Evolutionary conservation across 257 asterid species (phyloP).

Genomic region (Linderniella brevidens): DNA sequence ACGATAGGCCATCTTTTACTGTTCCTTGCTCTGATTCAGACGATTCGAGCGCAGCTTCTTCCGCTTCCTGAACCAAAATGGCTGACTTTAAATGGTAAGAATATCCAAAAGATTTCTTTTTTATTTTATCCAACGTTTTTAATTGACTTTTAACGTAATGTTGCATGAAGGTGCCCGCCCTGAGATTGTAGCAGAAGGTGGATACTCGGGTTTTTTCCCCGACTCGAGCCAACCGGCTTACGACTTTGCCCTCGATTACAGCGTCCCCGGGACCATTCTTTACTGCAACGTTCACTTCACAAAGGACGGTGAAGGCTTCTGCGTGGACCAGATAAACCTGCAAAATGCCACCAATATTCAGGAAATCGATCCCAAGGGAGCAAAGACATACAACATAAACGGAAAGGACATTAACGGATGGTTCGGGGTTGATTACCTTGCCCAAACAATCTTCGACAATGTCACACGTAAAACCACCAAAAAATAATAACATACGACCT

Average conservation of each 20-base stretch:
- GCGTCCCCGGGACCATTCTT: constrained; percentile 38
- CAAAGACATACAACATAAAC: constrained; percentile 33
- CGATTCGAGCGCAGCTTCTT: constrained; percentile 20
- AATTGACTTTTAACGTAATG: neutral
- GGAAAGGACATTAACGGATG: constrained; percentile 49
- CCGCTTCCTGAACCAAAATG: constrained; percentile 35
- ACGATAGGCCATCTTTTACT: constrained; percentile 40
- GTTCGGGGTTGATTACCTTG: constrained; percentile 51
- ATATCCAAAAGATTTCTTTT: neutral
- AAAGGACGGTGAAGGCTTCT: constrained; percentile 47
- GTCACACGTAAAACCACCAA: constrained; percentile 38
- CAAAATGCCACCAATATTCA: constrained; percentile 41
- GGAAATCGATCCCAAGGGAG: constrained; percentile 25
- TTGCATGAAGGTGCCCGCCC: constrained; percentile 31
- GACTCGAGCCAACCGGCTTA: constrained; percentile 34
- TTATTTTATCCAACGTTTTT: neutral
- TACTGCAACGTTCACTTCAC: constrained; percentile 71
- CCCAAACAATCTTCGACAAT: constrained; percentile 19
- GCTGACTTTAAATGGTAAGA: constrained; percentile 60
- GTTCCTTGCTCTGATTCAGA: constrained; percentile 33
- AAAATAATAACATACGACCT: neutral
- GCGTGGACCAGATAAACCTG: constrained; percentile 33
- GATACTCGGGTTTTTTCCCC: constrained; percentile 70
- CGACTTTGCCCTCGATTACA: constrained; percentile 15
- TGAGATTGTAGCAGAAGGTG: constrained; percentile 36